These are phyloP conservation scores for Penicillium sp. DNA, from an alignment of 2,329 filamentous ascomycete species.

Conservation along the genomic window DNA sequence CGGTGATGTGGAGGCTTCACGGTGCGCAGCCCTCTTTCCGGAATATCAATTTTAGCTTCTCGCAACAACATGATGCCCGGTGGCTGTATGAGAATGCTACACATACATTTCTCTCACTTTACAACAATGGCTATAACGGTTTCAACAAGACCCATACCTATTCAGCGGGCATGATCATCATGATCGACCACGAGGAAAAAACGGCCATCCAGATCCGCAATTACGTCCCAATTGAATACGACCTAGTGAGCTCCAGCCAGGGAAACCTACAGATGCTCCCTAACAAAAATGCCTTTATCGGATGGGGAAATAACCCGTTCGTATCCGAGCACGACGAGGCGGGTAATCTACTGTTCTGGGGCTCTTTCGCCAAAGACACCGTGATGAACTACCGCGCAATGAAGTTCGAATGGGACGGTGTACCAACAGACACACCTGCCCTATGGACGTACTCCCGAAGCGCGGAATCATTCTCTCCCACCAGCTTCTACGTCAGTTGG, in stretches of 20 bases:
- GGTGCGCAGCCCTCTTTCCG: slow-evolving; percentile 37
- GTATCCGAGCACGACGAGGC: slow-evolving; percentile 40
- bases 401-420: slow-evolving; percentile 44
- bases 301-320: slow-evolving; percentile 44
- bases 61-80: slow-evolving; percentile 44
- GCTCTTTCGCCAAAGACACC: slow-evolving; percentile 30
- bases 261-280: slow-evolving; percentile 40
- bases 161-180: slow-evolving; percentile 41
- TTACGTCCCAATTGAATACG: slow-evolving; percentile 25
- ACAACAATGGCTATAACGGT: slow-evolving; percentile 44
- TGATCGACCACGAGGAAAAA: slow-evolving; percentile 37
- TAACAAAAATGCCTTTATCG: slow-evolving; percentile 40
- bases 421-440: slow-evolving; percentile 41
- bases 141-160: slow-evolving; percentile 39
- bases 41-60: slow-evolving; percentile 42
- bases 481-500: slow-evolving; percentile 41
- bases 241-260: slow-evolving; percentile 37
- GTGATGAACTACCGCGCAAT: slow-evolving; percentile 44
- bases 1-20: slow-evolving; percentile 40
- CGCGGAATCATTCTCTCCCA: slow-evolving; percentile 24
- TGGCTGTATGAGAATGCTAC: slow-evolving; percentile 40
- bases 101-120: slow-evolving; percentile 39
- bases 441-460: slow-evolving; percentile 39
- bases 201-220: slow-evolving; percentile 36
- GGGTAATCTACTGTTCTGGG: slow-evolving; percentile 40